Evolutionary conservation across 2,329 filamentous ascomycete genomes (phyloP).

Genomic region (Cladophialophora psammophila): DNA sequence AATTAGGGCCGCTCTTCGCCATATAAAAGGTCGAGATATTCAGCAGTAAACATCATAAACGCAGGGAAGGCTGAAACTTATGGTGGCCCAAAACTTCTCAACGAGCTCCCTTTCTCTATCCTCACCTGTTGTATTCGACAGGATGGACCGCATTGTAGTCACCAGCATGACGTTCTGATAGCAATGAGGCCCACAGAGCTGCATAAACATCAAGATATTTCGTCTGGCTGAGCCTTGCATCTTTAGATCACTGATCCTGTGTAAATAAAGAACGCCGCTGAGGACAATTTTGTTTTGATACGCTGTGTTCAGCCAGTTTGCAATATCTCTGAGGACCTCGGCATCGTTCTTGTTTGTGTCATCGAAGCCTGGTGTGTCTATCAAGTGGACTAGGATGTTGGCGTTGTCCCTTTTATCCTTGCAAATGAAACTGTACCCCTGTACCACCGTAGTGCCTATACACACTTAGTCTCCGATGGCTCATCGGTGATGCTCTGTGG

Average conservation of each 20-base stretch:
- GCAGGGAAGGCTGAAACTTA: no score
- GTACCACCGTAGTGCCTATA: constrained; percentile 6
- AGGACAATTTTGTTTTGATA: neutral
- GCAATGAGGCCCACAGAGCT: constrained; percentile 3
- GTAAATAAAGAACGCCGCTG: constrained; percentile 10
- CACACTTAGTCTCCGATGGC: neutral
- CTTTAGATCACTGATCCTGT: neutral
- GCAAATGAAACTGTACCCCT: neutral
- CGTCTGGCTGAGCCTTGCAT: neutral
- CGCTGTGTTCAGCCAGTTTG: neutral
- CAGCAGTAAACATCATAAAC: no score
- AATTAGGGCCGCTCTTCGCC: no score
- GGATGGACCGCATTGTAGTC: no score
- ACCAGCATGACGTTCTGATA: no score
- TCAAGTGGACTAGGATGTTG: constrained; percentile 12
- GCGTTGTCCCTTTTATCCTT: no score
- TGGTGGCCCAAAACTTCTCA: no score
- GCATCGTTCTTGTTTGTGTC: constrained; percentile 27
- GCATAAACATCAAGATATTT: constrained; percentile 1
- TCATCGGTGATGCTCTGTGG: neutral
- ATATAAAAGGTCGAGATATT: no score
- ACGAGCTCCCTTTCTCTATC: no score
- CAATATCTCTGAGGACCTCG: constrained; percentile 20
- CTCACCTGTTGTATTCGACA: no score
- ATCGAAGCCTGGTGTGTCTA: constrained; percentile 37